phyloP scores from a whole-genome alignment of 441 rosid genomes.

The Corymbia citriodora region DNA sequence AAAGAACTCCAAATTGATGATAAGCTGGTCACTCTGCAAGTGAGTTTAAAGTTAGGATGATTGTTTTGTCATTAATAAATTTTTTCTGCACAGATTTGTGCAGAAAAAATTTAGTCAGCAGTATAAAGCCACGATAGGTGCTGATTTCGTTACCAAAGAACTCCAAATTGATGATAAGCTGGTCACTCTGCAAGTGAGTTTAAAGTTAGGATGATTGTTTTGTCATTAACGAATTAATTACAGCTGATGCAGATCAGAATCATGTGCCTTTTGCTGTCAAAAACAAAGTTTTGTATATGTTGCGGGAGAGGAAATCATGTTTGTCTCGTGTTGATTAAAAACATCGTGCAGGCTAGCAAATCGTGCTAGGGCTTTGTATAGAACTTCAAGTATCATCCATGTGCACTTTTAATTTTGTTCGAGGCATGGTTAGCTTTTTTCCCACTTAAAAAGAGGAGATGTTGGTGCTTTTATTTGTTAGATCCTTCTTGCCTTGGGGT shows the following conservation, averaged over 20 bases:
- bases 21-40: too few species aligned
- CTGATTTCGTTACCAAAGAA: conserved; percentile 95
- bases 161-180: conserved; percentile 87
- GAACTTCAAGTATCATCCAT: too few species aligned
- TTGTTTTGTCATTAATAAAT: too few species aligned
- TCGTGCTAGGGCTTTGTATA: background rate
- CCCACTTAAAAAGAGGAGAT: too few species aligned
- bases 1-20: too few species aligned
- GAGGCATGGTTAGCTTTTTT: too few species aligned
- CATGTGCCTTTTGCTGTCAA: background rate
- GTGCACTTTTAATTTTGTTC: conserved; percentile 3
- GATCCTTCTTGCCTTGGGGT: too few species aligned
- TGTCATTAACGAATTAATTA: background rate
- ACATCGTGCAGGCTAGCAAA: background rate
- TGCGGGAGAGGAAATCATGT: background rate
- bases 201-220: background rate
- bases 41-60: too few species aligned
- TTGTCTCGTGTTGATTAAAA: background rate
- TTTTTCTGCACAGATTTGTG: conserved; percentile 77
- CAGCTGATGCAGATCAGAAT: background rate
- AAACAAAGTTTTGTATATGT: background rate
- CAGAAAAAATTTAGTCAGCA: conserved; percentile 91
- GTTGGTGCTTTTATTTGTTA: too few species aligned
- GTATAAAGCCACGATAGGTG: conserved; percentile 97
- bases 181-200: conserved; percentile 78